Evolutionary conservation across 495 filamentous ascomycete genomes (phyloP), one percentile per base, ranked within the genome.

Genomic region (Aspergillus heteromorphus): DNA sequence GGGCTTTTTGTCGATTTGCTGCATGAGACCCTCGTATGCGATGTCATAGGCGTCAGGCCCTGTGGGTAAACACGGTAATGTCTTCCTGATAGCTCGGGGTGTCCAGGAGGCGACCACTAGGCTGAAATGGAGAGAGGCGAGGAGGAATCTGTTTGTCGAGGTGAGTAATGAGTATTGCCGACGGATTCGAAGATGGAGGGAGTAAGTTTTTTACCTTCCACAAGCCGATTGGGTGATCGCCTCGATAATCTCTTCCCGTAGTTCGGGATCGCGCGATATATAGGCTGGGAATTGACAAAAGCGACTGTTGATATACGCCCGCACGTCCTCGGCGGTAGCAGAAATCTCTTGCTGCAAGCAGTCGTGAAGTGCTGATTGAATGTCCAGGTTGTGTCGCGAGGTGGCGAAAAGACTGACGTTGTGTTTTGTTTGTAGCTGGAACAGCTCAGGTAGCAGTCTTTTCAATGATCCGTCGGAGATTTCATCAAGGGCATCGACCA

Each of bases 121-220:
- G 16, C 76, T 69, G 11, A 81, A 53, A 56, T 80, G 65, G 0
- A 85, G 66, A 14, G 61, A 65, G n/a, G 79, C 79, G 19, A 85
- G 68, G 1, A 84, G 70, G 54, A 85, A 83, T 76, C 79, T 77
- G 34, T 76, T 79, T 77, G 34, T 36, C 7, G 14, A 60, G 1
- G 14, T 30, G 10, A 45, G 14, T 27, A 13, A 1, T 25, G 8
- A 14, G 29, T 49, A 49, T n/a, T n/a, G n/a, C n/a, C n/a, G 51
- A 27, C 29, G 59, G 14, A 29, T 16, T 48, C 3, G 47, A 56
- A 23, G 36, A 11, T 45, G 23, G 3, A 55, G n/a, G n/a, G n/a
- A n/a, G n/a, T 20, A 17, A 65, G 27, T 30, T 5, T 10, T 67
- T 14, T 68, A 78, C 76, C 76, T 76, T 36, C 77, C 76, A 43